A percentile compares a stretch with the other conserved stretches of the same genome.
These are phyloP conservation scores for Coniochaeta sp. DNA, from an alignment of 2,329 filamentous ascomycete genomes.

Conservation along the genomic window DNA sequence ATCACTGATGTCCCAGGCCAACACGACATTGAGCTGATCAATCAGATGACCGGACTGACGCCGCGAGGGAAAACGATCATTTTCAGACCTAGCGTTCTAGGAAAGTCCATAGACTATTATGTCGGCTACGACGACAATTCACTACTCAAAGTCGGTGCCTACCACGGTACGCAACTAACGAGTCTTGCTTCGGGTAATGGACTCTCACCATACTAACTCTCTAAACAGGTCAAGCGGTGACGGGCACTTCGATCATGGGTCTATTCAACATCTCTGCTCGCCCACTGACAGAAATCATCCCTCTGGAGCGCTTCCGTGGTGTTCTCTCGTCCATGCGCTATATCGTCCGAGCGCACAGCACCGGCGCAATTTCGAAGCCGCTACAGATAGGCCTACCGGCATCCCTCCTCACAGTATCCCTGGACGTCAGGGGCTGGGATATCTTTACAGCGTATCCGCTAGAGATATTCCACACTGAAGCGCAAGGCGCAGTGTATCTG, in stretches of 20 bases:
- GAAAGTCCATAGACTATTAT: conserved; percentile 67
- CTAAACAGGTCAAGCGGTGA: conserved; percentile 38
- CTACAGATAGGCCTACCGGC: conserved; percentile 33
- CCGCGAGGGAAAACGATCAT: conserved; percentile 68
- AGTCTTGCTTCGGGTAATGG: conserved; percentile 4
- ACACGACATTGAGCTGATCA: conserved; percentile 68
- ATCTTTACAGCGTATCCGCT: conserved; percentile 71
- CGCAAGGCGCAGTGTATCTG: conserved; percentile 38
- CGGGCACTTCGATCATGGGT: conserved; percentile 70
- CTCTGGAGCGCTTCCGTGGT: conserved; percentile 67
- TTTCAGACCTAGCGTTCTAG: conserved; percentile 68
- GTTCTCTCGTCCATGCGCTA: conserved; percentile 52
- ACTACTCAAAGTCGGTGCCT: conserved; percentile 72
- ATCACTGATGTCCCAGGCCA: conserved; percentile 85
- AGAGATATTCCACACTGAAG: conserved; percentile 42
- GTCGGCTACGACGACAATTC: conserved; percentile 64
- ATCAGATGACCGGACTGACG: conserved; percentile 73
- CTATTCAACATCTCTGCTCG: conserved; percentile 72
- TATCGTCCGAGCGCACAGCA: conserved; percentile 64
- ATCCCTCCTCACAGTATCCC: conserved; percentile 51
- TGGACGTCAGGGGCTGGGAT: conserved; percentile 66
- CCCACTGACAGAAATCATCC: conserved; percentile 59
- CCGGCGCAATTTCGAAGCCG: conserved; percentile 51
- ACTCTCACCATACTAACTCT: neutral
- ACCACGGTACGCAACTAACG: conserved; percentile 47